A percentile compares a stretch with the other conserved stretches of the same genome.
Conservation (phyloP, 495 filamentous ascomycete species). For the Penicillium waksmanii region DNA sequence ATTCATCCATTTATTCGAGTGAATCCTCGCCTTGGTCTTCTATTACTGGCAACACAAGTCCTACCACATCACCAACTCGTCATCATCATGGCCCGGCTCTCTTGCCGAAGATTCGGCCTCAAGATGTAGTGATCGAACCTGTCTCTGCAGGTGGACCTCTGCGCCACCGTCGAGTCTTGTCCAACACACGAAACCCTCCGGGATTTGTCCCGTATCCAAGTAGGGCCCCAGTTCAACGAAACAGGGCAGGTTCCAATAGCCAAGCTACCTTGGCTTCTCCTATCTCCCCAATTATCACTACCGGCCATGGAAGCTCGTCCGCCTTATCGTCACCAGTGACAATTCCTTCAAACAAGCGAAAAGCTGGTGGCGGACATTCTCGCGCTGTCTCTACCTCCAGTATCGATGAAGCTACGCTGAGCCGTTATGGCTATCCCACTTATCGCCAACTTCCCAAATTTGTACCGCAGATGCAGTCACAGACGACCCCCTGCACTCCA, state of each 20-base stretch:
- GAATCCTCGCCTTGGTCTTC: slow-evolving; percentile 81
- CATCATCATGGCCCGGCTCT: slow-evolving; percentile 77
- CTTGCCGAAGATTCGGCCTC: slow-evolving; percentile 82
- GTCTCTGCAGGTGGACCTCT: slow-evolving; percentile 43
- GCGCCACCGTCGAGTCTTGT: slow-evolving; percentile 59
- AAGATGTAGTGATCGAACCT: slow-evolving; percentile 76
- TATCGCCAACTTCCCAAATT: slow-evolving; percentile 79
- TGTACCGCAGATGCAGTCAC: slow-evolving; percentile 48
- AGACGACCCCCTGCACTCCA: slow-evolving; percentile 50
- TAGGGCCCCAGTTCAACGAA: slow-evolving; percentile 54
- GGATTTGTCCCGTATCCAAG: slow-evolving; percentile 48
- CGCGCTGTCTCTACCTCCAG: slow-evolving; percentile 70
- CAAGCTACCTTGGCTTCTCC: slow-evolving; percentile 58
- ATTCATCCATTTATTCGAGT: slow-evolving; percentile 59
- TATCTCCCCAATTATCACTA: slow-evolving; percentile 47
- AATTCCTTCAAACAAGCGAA: slow-evolving; percentile 54
- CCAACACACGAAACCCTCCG: slow-evolving; percentile 57
- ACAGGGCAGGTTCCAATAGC: slow-evolving; percentile 67
- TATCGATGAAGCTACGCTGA: slow-evolving; percentile 67
- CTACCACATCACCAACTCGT: slow-evolving; percentile 70
- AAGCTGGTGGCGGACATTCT: slow-evolving; percentile 48
- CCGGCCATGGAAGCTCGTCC: slow-evolving; percentile 39
- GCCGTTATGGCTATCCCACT: slow-evolving; percentile 76
- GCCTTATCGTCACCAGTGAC: slow-evolving; percentile 65
- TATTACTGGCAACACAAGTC: slow-evolving; percentile 73